Evolutionary conservation across 2,329 filamentous ascomycete species (phyloP).

Genomic region (Aschersonia sp.): DNA sequence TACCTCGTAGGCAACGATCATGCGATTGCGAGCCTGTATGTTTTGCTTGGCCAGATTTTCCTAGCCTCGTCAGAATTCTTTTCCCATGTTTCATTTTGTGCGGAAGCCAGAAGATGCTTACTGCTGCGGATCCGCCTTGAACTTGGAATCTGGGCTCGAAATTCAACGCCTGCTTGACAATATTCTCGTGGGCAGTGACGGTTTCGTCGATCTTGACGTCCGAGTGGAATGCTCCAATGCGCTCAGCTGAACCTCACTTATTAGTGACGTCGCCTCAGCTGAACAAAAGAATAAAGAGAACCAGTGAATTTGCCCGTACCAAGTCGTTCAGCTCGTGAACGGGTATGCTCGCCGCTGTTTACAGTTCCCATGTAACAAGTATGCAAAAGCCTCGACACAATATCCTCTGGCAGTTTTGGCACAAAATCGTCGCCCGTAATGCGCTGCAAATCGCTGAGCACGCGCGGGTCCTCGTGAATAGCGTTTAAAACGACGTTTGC

Average conservation of each 20-base stretch:
- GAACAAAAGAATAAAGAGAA: too few species aligned
- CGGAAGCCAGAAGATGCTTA: neutral
- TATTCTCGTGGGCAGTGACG: constrained; percentile 29
- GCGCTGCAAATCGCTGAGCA: constrained; percentile 11
- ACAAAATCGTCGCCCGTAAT: constrained; percentile 21
- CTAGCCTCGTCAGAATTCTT: neutral
- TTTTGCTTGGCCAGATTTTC: constrained; percentile 53
- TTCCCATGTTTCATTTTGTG: neutral
- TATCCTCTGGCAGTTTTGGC: constrained; percentile 39
- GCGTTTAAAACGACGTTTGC: constrained; percentile 39
- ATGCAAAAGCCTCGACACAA: constrained; percentile 24
- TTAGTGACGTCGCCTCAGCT: neutral
- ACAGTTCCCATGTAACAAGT: constrained; percentile 49
- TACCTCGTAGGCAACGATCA: constrained; percentile 43
- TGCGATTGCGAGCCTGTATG: constrained; percentile 49
- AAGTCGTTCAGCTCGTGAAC: constrained; percentile 49
- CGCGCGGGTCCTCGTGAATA: constrained; percentile 21
- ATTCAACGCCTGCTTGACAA: constrained; percentile 12
- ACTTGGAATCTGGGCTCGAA: constrained; percentile 23
- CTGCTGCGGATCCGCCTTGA: constrained; percentile 16
- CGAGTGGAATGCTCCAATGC: constrained; percentile 58
- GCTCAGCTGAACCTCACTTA: constrained; percentile 15
- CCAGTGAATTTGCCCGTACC: neutral
- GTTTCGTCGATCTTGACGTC: constrained; percentile 55
- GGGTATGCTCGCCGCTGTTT: constrained; percentile 50